Evolutionary conservation across 306 rosid species (phyloP).

Genomic region (Prunus padus): DNA sequence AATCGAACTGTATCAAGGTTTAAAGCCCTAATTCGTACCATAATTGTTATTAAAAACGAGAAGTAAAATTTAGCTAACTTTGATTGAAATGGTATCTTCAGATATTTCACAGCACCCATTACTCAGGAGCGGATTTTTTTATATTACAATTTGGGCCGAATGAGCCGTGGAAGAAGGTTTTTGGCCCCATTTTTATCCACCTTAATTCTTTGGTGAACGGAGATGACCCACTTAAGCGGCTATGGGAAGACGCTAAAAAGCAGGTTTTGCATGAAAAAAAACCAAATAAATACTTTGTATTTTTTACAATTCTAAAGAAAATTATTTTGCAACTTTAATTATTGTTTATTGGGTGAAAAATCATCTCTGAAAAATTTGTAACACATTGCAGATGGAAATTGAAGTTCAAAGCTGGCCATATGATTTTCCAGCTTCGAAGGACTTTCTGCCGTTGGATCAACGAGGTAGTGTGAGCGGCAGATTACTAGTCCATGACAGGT

Average conservation of each 20-base stretch:
- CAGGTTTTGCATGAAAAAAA: constrained; percentile 46
- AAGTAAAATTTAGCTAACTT: too few relatives aligned
- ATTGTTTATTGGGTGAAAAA: not conserved
- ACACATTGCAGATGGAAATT: constrained; percentile 51
- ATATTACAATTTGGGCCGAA: constrained; percentile 52
- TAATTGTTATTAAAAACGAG: too few relatives aligned
- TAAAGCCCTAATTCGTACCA: too few relatives aligned
- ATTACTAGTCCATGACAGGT: constrained; percentile 64
- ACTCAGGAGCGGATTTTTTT: constrained; percentile 75
- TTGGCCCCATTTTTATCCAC: constrained; percentile 77
- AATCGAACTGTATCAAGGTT: too few relatives aligned
- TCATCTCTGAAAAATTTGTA: not conserved
- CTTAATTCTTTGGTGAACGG: constrained; percentile 49
- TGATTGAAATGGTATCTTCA: constrained; percentile 16
- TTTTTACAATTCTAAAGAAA: not conserved
- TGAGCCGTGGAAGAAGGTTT: constrained; percentile 92
- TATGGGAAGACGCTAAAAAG: constrained; percentile 78
- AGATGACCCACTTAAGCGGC: constrained; percentile 32
- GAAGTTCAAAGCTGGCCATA: constrained; percentile 92
- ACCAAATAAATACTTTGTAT: not conserved
- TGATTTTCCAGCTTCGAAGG: constrained; percentile 66
- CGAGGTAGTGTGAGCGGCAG: constrained; percentile 74
- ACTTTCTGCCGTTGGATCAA: constrained; percentile 49
- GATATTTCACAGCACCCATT: constrained; percentile 89
- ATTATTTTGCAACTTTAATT: too few relatives aligned